phyloP scores from a whole-genome alignment of 1,139 yeast genomes.

The Kodamaea sp. region DNA sequence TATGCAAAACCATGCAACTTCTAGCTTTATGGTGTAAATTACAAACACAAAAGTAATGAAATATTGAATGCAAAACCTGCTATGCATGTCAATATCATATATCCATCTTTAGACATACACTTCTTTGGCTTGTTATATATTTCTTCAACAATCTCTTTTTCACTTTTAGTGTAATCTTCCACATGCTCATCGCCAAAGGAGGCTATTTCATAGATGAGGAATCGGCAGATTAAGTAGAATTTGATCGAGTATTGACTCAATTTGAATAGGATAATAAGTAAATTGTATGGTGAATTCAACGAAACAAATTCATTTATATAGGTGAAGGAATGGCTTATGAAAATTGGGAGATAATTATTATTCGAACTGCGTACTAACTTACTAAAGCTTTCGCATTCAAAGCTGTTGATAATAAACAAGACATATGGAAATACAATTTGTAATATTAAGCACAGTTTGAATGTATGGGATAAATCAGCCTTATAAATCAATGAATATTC shows the following conservation, averaged over 20 bases:
- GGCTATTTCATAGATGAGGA: slow-evolving; percentile 21
- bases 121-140: too few relatives aligned
- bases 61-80: too few relatives aligned
- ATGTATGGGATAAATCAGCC: slow-evolving; percentile 5
- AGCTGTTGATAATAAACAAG: slow-evolving; percentile 14
- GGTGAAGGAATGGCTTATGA: slow-evolving; percentile 27
- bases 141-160: too few relatives aligned
- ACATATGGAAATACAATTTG: slow-evolving; percentile 20
- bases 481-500: slow-evolving; percentile 10
- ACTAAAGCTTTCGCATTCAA: slow-evolving; percentile 8
- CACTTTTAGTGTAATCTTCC: not conserved
- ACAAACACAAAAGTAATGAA: too few relatives aligned
- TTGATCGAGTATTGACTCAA: slow-evolving; percentile 20
- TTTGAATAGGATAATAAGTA: slow-evolving; percentile 12
- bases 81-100: too few relatives aligned
- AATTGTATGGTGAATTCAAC: not conserved
- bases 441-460: slow-evolving; percentile 12
- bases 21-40: too few relatives aligned
- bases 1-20: too few relatives aligned
- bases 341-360: slow-evolving; percentile 26
- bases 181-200: slow-evolving; percentile 11
- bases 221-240: slow-evolving; percentile 27
- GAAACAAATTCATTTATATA: slow-evolving; percentile 15
- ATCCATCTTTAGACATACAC: too few relatives aligned
- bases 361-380: slow-evolving; percentile 20